Percentiles rank a stretch among this genome's conserved stretches.
Evolutionary conservation across 768 basidiomycete genomes (phyloP).

Genomic region (Rickenella mellea): DNA sequence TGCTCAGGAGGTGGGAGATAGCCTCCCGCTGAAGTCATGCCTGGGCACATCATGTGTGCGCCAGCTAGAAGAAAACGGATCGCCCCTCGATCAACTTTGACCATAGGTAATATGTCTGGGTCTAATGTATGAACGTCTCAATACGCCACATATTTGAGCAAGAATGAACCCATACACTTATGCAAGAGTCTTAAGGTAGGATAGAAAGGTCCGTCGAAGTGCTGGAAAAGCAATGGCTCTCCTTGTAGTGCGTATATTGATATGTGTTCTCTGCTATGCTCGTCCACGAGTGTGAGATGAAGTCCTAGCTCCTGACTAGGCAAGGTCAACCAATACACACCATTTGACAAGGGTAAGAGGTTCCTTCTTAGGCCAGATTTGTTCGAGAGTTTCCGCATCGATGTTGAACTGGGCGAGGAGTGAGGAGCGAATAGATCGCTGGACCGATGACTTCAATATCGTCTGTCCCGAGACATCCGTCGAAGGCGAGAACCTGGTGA

Average conservation of each 20-base stretch:
- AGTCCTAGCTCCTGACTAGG: neutral
- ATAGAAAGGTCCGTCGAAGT: slow-evolving; percentile 87
- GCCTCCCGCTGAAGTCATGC: slow-evolving; percentile 88
- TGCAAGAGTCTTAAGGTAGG: slow-evolving; percentile 87
- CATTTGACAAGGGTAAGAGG: slow-evolving; percentile 88
- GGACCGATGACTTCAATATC: slow-evolving; percentile 87
- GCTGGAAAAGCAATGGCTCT: slow-evolving; percentile 90
- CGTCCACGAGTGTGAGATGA: slow-evolving; percentile 12
- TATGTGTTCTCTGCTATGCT: slow-evolving; percentile 83
- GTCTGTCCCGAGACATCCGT: slow-evolving; percentile 90
- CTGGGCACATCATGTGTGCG: slow-evolving; percentile 96
- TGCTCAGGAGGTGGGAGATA: slow-evolving; percentile 67
- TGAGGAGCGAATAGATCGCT: slow-evolving; percentile 74
- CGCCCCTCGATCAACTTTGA: slow-evolving; percentile 90
- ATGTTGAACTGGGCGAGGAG: slow-evolving; percentile 81
- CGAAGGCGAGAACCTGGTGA: no score
- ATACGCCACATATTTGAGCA: neutral
- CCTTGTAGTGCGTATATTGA: slow-evolving; percentile 85
- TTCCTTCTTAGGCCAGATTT: slow-evolving; percentile 99
- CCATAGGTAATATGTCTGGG: slow-evolving; percentile 81
- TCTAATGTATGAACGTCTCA: slow-evolving; percentile 37
- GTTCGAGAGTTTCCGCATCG: slow-evolving; percentile 73
- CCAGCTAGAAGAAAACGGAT: slow-evolving; percentile 94
- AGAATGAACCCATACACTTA: slow-evolving; percentile 53
- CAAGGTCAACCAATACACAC: slow-evolving; percentile 34